These are phyloP conservation scores for Porphyrellus cyaneotinctus DNA, from an alignment of 768 basidiomycete species.

Conservation along the genomic window DNA sequence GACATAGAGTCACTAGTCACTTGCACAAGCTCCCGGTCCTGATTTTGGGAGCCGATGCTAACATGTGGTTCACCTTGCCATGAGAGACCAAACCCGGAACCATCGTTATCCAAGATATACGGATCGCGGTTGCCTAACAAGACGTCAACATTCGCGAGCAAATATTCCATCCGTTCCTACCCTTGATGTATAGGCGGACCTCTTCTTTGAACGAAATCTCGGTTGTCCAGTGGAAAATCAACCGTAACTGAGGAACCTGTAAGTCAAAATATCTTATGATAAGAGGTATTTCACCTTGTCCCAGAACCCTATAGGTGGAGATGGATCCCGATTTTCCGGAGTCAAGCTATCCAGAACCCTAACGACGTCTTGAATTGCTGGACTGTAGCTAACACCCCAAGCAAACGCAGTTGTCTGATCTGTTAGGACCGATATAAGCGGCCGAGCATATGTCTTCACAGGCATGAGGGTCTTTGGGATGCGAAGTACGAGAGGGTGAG, in stretches of 20 bases:
- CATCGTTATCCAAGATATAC: conserved; percentile 59
- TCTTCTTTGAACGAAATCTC: conserved; percentile 63
- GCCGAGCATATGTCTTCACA: conserved; percentile 86
- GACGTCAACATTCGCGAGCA: conserved; percentile 6
- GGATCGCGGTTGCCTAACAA: conserved; percentile 76
- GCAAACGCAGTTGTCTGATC: conserved; percentile 66
- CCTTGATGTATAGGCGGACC: conserved; percentile 83
- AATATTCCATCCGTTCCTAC: conserved; percentile 34
- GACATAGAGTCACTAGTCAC: conserved; percentile 75
- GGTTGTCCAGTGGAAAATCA: conserved; percentile 82
- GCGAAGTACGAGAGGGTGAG: conserved; percentile 50
- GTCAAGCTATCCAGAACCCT: conserved; percentile 78
- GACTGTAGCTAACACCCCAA: conserved; percentile 87
- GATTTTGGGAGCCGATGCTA: conserved; percentile 64
- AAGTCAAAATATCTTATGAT: background rate
- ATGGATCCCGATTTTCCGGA: conserved; percentile 72
- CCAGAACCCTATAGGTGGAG: conserved; percentile 88
- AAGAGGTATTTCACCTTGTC: conserved; percentile 61
- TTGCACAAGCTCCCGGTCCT: conserved; percentile 76
- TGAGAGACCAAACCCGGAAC: conserved; percentile 83
- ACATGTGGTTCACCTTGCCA: conserved; percentile 77
- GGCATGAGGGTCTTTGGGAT: conserved; percentile 94
- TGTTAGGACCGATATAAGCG: conserved; percentile 63
- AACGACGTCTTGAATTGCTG: conserved; percentile 84
- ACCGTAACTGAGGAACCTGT: conserved; percentile 48